Base-by-base conservation (phyloP, 1,139 yeast species). In the Candida neerlandica region DNA sequence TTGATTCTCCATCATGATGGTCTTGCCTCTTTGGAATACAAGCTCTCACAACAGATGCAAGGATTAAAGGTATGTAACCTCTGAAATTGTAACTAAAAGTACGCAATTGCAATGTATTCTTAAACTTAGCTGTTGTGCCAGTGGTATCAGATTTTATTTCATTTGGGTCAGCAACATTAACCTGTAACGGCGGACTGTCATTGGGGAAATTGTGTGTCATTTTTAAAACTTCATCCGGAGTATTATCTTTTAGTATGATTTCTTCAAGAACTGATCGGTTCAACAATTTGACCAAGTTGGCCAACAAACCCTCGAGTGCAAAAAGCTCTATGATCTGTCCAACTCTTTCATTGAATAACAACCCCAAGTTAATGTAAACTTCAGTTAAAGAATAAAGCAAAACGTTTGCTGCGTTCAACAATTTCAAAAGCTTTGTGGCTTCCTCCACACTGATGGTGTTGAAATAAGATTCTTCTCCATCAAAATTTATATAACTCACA, bases 81-180 rank as follows among this genome's bases (percentile, higher is more conserved):
- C 81, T 86, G 29, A 82, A 65, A 43, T 80, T 75, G 49, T 78
- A 75, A 43, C 74, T 65, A 40, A 84, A 69, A 51, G 73, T 73
- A 49, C 90, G 74, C 18, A 84, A 61, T 55, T 84, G 84, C 1
- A 81, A 65, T 0, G 86, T 67, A 57, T 86, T 87, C 57, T 86
- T 86, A 65, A 73, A 82, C 53, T 80, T 78, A 1, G 86, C 80
- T 42, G 78, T 74, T 4, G 80, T 75, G 10, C 72, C 73, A 33
- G 75, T 77, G 48, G 62, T 66, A 47, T 67, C 67, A 21, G 63
- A 58, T n/a, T 64, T 68, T 45, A 65, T 58, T 40, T 67, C 56
- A 41, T 62, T 32, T 0, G 78, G 76, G 18, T 70, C 67, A 2
- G 70, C 71, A 2, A 71, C 59, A 50, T 65, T 66, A 5, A 75